Evolutionary conservation across 805 yeast species (phyloP).

Genomic region (Kodamaea neixiangensis): DNA sequence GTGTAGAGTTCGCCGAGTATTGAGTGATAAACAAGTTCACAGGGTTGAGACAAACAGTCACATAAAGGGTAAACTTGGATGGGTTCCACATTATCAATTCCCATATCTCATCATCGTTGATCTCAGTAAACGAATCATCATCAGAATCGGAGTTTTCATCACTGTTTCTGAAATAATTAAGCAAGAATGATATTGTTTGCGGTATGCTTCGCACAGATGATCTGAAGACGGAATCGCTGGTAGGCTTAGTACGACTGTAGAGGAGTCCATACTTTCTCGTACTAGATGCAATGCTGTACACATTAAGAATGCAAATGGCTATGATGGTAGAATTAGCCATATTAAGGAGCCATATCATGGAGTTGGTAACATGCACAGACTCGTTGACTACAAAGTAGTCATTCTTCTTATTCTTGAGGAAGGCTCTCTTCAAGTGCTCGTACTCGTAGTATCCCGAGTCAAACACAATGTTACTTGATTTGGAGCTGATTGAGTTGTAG

Average conservation of each 20-base stretch:
- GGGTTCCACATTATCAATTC: constrained; percentile 70
- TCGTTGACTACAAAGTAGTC: constrained; percentile 7
- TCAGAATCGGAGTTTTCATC: not conserved
- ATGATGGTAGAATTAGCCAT: constrained; percentile 10
- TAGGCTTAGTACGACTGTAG: constrained; percentile 28
- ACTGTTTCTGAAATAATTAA: not conserved
- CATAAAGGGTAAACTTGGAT: constrained; percentile 51
- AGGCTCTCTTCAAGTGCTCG: constrained; percentile 26
- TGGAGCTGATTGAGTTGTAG: constrained; percentile 27
- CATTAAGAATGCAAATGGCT: constrained; percentile 10
- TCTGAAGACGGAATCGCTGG: constrained; percentile 24
- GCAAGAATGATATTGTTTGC: not conserved
- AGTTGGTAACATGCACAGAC: constrained; percentile 8
- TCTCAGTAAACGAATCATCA: constrained; percentile 6
- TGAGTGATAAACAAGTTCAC: constrained; percentile 37
- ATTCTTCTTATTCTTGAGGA: constrained; percentile 7
- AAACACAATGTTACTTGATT: constrained; percentile 35
- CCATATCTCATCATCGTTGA: constrained; percentile 42
- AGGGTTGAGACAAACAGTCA: constrained; percentile 63
- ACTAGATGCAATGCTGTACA: constrained; percentile 17
- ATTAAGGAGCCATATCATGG: constrained; percentile 21
- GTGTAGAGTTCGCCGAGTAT: constrained; percentile 8
- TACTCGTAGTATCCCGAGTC: constrained; percentile 37
- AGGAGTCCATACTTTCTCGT: constrained; percentile 34
- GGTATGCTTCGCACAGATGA: constrained; percentile 11